Conservation (phyloP, 202 grass and related monocot species). For the Panicum virgatum region DNA sequence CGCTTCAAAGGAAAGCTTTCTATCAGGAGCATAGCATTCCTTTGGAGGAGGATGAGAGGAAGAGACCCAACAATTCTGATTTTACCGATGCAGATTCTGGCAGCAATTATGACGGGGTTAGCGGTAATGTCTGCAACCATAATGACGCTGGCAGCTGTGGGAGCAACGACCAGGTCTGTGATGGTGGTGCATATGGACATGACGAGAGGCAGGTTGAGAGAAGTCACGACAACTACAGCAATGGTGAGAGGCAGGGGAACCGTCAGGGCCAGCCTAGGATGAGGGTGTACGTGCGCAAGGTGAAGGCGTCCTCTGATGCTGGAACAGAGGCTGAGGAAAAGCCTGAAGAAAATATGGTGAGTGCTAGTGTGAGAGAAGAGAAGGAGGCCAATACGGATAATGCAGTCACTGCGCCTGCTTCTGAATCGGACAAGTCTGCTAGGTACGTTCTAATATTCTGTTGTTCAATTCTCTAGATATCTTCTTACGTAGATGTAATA, state of each 20-base stretch:
- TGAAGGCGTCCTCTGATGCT: constrained; percentile 12
- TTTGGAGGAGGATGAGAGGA: background rate
- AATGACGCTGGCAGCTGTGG: background rate
- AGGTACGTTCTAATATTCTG: background rate
- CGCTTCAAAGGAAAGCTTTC: background rate
- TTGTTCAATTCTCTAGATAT: background rate
- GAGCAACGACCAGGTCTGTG: background rate
- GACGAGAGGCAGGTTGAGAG: background rate
- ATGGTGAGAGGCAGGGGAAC: constrained; percentile 3
- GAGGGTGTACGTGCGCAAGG: constrained; percentile 4
- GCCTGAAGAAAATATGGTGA: no score
- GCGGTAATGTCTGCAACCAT: background rate
- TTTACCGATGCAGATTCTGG: background rate
- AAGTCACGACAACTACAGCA: background rate
- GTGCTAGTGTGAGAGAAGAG: background rate
- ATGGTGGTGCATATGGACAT: background rate
- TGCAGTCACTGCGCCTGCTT: background rate
- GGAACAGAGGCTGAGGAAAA: constrained; percentile 29
- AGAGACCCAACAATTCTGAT: background rate
- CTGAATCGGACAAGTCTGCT: constrained; percentile 29
- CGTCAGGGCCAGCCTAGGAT: background rate
- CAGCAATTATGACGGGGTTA: background rate
- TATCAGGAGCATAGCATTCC: background rate
- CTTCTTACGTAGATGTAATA: background rate
- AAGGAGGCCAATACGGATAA: background rate